Evolutionary conservation across 2,329 filamentous ascomycete species (phyloP), one percentile per base, ranked within the genome.

Genomic region (Trichoderma simmonsii): DNA sequence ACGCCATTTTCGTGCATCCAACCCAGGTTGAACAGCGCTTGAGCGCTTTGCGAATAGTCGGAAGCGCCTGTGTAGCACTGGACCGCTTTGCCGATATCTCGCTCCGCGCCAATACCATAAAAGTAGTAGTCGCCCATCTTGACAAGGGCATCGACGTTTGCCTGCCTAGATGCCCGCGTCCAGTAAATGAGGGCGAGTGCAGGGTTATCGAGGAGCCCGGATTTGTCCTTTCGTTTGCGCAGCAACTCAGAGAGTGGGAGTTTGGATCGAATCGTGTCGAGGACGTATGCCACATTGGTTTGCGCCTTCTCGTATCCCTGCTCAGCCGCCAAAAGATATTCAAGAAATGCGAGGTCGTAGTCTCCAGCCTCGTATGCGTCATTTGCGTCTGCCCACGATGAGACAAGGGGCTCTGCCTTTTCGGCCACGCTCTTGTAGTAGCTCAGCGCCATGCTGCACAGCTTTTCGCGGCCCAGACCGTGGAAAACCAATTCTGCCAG

Each of bases 1-100:
- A 98, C 87, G 8, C 96, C 96, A 78, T 98, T 98, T 82, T 99
- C 96, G 78, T 99, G 94, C 95, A 99, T 98, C 96, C 96, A 99
- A 6, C 96, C 97, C 15, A 99, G 86, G 77, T 99, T 98, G 89
- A 94, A 99, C 71, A 98, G 89, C 15, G 97, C 96, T 82, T 99
- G 97, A 3, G 95, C 96, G 76, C 94, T 97, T 78, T 94, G 92
- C 76, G 95, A 91, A 73, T 93, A 94, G 79, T 99, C 96, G 0
- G 95, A 95, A 1, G 96, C 96, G 4, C 93, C 93, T 68, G 93
- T 92, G 78, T 99, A 99, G 83, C 96, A 99, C 59, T 92, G 91
- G 0, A 95, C 94, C 6, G 97, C 97, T 81, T 97, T 97, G 76
- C 95, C 91, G 21, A 92, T 84, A 75, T 97, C 92, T 0, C 85